A percentile compares a stretch with the other conserved stretches of the same genome.
These are phyloP conservation scores for Yamadazyma phyllophila DNA, from an alignment of 805 yeast genomes.

Conservation along the genomic window DNA sequence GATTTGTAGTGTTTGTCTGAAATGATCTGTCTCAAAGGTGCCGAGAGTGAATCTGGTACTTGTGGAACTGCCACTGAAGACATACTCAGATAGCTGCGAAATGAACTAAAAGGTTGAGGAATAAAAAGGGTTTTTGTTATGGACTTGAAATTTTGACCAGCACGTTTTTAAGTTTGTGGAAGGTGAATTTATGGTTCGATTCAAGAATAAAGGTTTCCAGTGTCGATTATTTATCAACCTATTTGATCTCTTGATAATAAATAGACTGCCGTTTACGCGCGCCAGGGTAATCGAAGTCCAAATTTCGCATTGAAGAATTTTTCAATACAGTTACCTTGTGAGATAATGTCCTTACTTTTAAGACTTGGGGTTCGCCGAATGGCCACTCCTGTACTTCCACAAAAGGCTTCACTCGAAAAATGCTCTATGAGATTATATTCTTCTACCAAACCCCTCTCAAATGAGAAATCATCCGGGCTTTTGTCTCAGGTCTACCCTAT, in stretches of 20 bases:
- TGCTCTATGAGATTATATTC: conserved; percentile 5
- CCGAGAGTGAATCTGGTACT: neutral
- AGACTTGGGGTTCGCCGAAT: conserved; percentile 13
- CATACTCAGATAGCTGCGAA: conserved; percentile 3
- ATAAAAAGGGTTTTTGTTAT: too few species aligned
- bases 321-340: neutral
- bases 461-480: conserved; percentile 17
- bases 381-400: conserved; percentile 1
- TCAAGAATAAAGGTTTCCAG: neutral
- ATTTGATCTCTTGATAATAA: neutral
- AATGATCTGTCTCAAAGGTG: conserved; percentile 2
- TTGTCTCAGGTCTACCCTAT: conserved; percentile 33
- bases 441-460: conserved; percentile 15
- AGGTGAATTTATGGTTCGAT: too few species aligned
- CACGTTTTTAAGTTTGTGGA: too few species aligned
- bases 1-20: conserved; percentile 3
- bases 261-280: conserved; percentile 1
- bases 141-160: too few species aligned
- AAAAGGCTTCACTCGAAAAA: neutral
- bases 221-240: neutral
- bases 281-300: conserved; percentile 2
- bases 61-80: neutral
- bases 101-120: too few species aligned
- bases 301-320: conserved; percentile 6
- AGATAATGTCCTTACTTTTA: conserved; percentile 9